Conservation (phyloP, 2,329 filamentous ascomycete genomes). For the Polytolypa hystricis region DNA sequence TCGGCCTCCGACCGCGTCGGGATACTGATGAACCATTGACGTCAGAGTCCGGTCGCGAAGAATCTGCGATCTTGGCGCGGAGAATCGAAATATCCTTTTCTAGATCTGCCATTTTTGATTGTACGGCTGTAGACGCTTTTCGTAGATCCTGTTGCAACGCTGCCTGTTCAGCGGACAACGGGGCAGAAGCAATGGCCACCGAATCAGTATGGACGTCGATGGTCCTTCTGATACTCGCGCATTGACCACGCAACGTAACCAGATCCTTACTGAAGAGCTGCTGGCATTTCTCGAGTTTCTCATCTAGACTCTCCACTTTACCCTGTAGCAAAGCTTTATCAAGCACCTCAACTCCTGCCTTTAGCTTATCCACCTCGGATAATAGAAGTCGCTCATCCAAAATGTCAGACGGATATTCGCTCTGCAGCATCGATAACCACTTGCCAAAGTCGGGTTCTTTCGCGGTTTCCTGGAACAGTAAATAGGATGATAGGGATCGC, state of each 20-base stretch:
- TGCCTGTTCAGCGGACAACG: conserved; percentile 73
- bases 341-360: conserved; percentile 54
- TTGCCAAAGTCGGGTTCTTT: conserved; percentile 42
- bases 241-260: conserved; percentile 59
- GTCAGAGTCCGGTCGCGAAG: conserved; percentile 39
- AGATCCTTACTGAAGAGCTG: conserved; percentile 54
- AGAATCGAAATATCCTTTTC: conserved; percentile 73
- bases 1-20: conserved; percentile 10
- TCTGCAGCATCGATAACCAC: conserved; percentile 30
- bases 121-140: conserved; percentile 60
- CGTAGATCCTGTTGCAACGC: conserved; percentile 76
- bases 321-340: conserved; percentile 54
- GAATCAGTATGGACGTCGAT: conserved; percentile 60
- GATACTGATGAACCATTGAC: conserved; percentile 32
- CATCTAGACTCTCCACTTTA: conserved; percentile 55
- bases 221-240: conserved; percentile 68
- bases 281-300: conserved; percentile 57
- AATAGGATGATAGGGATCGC: conserved; percentile 48
- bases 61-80: conserved; percentile 61
- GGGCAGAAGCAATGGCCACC: conserved; percentile 55
- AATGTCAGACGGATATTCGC: conserved; percentile 52
- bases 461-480: conserved; percentile 35
- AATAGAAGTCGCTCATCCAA: conserved; percentile 64
- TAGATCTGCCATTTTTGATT: conserved; percentile 61
- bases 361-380: conserved; percentile 61